A percentile compares a stretch with the other conserved stretches of the same genome.
phyloP scores from a whole-genome alignment of 176 grass and related monocot genomes.

The Oryza brachyantha region DNA sequence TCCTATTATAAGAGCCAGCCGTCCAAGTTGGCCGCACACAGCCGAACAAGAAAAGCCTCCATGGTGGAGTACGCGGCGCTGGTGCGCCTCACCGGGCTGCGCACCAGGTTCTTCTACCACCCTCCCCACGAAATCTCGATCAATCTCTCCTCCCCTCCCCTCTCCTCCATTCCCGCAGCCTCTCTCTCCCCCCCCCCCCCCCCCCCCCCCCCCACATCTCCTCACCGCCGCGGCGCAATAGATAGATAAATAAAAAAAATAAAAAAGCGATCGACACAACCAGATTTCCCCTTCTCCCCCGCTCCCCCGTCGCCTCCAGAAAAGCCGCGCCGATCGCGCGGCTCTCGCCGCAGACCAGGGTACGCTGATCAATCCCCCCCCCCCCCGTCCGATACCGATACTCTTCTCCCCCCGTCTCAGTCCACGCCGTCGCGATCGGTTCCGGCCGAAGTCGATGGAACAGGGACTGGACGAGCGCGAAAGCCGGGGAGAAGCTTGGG shows the following conservation, averaged over 20 bases:
- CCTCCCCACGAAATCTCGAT: background rate
- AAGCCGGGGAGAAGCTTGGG: background rate
- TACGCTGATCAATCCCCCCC: too few species aligned
- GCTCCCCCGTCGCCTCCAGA: background rate
- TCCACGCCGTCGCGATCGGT: conserved; percentile 10
- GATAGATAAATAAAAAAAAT: background rate
- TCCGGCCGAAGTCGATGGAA: background rate
- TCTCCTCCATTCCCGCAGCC: conserved; percentile 4
- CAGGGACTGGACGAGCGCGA: background rate
- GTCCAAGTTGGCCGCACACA: conserved; percentile 23
- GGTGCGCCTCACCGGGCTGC: conserved; percentile 12
- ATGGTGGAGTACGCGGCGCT: conserved; percentile 29
- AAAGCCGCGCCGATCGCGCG: conserved; percentile 12
- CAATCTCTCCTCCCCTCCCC: conserved; percentile 13
- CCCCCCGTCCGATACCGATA: too few species aligned
- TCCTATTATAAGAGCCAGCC: too few species aligned
- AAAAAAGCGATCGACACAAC: background rate
- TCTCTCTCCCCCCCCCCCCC: background rate
- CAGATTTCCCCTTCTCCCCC: background rate
- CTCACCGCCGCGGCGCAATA: conserved; percentile 5
- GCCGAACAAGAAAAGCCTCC: conserved; percentile 15
- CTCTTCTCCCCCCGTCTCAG: too few species aligned
- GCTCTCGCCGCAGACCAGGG: conserved; percentile 27
- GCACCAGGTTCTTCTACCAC: conserved; percentile 32
- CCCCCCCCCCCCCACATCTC: background rate